A percentile compares a stretch with the other conserved stretches of the same genome.
Evolutionary conservation across 148 eudicot genomes (phyloP).

Genomic region (Talinum fruticosum): DNA sequence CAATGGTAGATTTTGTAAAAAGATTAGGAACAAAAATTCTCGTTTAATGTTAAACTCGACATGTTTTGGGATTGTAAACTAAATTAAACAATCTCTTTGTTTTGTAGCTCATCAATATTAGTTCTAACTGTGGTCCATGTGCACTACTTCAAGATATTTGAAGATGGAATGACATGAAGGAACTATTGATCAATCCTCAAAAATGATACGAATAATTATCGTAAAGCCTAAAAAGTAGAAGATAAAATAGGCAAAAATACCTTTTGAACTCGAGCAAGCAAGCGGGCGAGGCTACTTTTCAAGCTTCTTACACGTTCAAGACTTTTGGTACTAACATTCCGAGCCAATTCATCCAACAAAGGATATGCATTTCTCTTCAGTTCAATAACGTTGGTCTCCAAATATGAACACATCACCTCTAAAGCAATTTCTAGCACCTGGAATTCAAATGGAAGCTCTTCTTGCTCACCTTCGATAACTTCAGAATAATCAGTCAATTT

Average conservation of each 20-base stretch:
- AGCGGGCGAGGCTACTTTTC: constrained; percentile 83
- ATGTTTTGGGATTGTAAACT: too few relatives aligned
- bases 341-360: constrained; percentile 78
- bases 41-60: too few relatives aligned
- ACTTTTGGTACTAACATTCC: constrained; percentile 81
- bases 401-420: constrained; percentile 79
- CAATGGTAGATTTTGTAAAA: too few relatives aligned
- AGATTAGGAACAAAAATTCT: too few relatives aligned
- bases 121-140: too few relatives aligned
- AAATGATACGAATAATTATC: too few relatives aligned
- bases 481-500: constrained; percentile 54
- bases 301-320: constrained; percentile 91
- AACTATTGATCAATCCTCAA: too few relatives aligned
- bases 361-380: constrained; percentile 92
- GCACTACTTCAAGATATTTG: too few relatives aligned
- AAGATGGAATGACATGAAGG: too few relatives aligned
- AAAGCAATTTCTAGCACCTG: constrained; percentile 84
- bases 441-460: constrained; percentile 90
- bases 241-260: constrained; percentile 31
- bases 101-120: too few relatives aligned
- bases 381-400: constrained; percentile 83
- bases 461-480: constrained; percentile 51
- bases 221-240: not conserved
- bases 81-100: too few relatives aligned
- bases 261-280: constrained; percentile 97